Conservation (phyloP, 441 rosid genomes). For the Manihot esculenta region DNA sequence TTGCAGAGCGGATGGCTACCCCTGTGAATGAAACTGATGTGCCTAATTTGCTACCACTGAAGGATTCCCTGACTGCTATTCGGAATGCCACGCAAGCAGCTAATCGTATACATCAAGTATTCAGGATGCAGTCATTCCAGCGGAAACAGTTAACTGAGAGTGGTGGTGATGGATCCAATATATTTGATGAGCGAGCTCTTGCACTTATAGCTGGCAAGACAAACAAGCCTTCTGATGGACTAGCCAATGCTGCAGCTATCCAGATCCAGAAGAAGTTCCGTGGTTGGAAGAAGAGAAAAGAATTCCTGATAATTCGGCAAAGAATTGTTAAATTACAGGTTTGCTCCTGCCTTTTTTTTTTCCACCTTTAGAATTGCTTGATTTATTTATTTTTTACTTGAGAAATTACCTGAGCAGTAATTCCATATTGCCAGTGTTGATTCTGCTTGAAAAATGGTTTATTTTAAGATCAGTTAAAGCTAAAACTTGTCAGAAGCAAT, state of each 20-base stretch:
- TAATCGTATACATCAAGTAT: conserved; percentile 79
- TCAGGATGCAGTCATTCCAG: conserved; percentile 89
- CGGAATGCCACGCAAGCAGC: conserved; percentile 97
- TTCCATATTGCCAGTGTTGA: neutral
- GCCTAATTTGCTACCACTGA: conserved; percentile 62
- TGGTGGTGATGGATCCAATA: conserved; percentile 40
- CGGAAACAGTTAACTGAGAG: conserved; percentile 56
- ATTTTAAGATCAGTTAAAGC: neutral
- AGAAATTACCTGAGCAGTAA: neutral
- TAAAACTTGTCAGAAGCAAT: neutral
- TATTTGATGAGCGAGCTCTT: conserved; percentile 58
- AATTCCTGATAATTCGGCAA: conserved; percentile 72
- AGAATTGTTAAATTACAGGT: conserved; percentile 93
- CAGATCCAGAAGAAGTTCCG: conserved; percentile 91
- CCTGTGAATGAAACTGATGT: conserved; percentile 50
- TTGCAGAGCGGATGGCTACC: conserved; percentile 66
- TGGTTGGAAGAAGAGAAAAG: conserved; percentile 88
- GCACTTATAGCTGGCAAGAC: conserved; percentile 53
- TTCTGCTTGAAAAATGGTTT: neutral
- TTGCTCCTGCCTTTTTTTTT: conserved; percentile 13
- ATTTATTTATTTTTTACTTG: neutral
- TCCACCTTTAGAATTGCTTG: neutral
- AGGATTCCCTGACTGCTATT: conserved; percentile 84
- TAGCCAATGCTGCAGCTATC: conserved; percentile 65
- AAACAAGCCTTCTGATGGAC: conserved; percentile 45